Base-by-base conservation (phyloP, 768 basidiomycete genomes). In the Boletus rex-veris region DNA sequence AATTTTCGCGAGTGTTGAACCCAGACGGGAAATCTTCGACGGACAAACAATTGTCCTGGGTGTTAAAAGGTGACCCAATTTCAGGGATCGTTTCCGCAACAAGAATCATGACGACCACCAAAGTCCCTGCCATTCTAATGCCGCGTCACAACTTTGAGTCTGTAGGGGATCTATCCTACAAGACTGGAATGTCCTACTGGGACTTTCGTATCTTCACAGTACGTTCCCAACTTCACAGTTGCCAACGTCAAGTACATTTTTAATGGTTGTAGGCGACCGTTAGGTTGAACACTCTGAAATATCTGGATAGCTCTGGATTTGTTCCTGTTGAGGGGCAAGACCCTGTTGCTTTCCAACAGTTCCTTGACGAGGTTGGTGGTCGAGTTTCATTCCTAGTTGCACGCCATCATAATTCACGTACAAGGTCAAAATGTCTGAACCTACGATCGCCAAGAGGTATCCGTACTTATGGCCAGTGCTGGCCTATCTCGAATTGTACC, bases 291-390 rank as follows among this genome's bases (percentile, higher is more conserved):
- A 40, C 55, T 4, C 6, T 9, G 2, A 33, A 16, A 2, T 2
- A 52, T 36, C 35, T 66, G 36, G 52, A 61, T 37, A 0, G 0
- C 28, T 39, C 48, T 19, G 39, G 47, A 6, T 1, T 18, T 21
- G 41, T 52, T 8, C 1, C 21, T 6, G 15, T 58, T 6, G 65
- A 64, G 37, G 38, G 53, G 1, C 64, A 66, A n/a, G 31, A 53
- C 4, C 47, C 55, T 0, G 11, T 3, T 21, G 53, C 60, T 0
- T 38, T 59, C 2, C 41, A 18, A 48, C 14, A 10, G 3, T 66
- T 66, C 26, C 48, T 61, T 28, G n/a, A 64, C 4, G 2, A 37
- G 28, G 65, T 66, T 47, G 30, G 57, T 50, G 10, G 15, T 52
- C 31, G 28, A 18, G 6, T 28, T 8, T 31, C n/a, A 24, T 28